Percentiles rank a stretch among this genome's conserved stretches.
phyloP scores from a whole-genome alignment of 495 filamentous ascomycete species.

The Neurospora africana region DNA sequence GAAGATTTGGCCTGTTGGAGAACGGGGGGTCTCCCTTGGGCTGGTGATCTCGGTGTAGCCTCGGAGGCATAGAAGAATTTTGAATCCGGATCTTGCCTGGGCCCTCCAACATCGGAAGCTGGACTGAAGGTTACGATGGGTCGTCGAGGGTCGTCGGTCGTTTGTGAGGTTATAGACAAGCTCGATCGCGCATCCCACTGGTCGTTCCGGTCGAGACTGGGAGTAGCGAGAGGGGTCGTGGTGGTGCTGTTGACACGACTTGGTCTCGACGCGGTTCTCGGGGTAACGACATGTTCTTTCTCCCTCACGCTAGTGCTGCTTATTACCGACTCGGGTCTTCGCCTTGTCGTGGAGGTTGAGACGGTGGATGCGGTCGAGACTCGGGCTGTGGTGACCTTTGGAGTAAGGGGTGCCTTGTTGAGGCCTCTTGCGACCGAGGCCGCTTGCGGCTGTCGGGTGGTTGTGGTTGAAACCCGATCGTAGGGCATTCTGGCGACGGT shows the following conservation, averaged over 20 bases:
- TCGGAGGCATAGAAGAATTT: slow-evolving; percentile 74
- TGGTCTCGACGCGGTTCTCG: slow-evolving; percentile 57
- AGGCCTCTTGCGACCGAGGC: slow-evolving; percentile 29
- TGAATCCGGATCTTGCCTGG: slow-evolving; percentile 31
- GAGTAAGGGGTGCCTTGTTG: slow-evolving; percentile 34
- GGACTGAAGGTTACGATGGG: slow-evolving; percentile 25
- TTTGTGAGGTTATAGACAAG: slow-evolving; percentile 22
- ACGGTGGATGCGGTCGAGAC: slow-evolving; percentile 18
- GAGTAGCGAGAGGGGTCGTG: slow-evolving; percentile 49
- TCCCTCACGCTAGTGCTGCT: slow-evolving; percentile 2
- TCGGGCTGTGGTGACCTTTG: slow-evolving; percentile 31
- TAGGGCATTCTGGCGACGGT: slow-evolving; percentile 19
- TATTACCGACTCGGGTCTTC: slow-evolving; percentile 13
- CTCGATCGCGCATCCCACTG: slow-evolving; percentile 28
- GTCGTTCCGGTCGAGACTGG: slow-evolving; percentile 34
- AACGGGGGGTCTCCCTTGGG: slow-evolving; percentile 8
- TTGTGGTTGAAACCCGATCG: slow-evolving; percentile 15
- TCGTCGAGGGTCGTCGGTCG: slow-evolving; percentile 19
- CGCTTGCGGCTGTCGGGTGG: slow-evolving; percentile 26
- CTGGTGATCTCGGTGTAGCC: slow-evolving; percentile 31
- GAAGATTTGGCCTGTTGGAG: slow-evolving; percentile 27
- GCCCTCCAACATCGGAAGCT: slow-evolving; percentile 16
- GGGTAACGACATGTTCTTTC: slow-evolving; percentile 41
- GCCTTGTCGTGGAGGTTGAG: slow-evolving; percentile 22
- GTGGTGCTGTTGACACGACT: slow-evolving; percentile 56